phyloP scores from a whole-genome alignment of 345 rosid species.

The Kandelia obovata region DNA sequence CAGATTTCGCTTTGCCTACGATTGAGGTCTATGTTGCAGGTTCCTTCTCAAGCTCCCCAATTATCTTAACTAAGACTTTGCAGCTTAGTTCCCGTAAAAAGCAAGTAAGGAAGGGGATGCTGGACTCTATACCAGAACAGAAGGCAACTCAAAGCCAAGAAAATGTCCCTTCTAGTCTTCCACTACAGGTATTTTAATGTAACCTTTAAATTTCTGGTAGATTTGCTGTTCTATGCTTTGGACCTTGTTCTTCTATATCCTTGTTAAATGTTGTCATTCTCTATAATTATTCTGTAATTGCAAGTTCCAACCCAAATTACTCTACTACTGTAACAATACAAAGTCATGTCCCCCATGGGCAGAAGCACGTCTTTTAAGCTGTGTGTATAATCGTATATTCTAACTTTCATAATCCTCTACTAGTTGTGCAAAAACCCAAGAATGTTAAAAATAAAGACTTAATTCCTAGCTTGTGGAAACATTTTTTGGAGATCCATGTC shows the following conservation, averaged over 20 bases:
- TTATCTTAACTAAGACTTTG: slow-evolving; percentile 25
- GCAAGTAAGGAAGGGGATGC: slow-evolving; percentile 17
- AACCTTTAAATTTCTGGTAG: neutral
- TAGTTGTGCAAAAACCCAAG: no score
- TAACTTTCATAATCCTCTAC: no score
- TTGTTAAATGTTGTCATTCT: neutral
- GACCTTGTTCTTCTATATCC: no score
- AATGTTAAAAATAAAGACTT: no score
- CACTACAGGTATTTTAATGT: slow-evolving; percentile 17
- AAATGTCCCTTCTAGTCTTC: slow-evolving; percentile 12
- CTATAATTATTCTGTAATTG: neutral
- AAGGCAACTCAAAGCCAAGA: slow-evolving; percentile 14
- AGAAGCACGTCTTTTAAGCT: no score
- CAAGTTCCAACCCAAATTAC: neutral
- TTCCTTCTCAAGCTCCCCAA: slow-evolving; percentile 24
- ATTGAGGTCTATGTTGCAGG: slow-evolving; percentile 33
- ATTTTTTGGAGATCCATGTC: no score
- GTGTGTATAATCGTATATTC: no score
- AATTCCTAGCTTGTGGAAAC: no score
- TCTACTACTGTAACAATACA: neutral
- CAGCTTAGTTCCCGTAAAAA: slow-evolving; percentile 12
- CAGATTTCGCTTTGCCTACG: slow-evolving; percentile 13
- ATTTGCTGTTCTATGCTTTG: neutral
- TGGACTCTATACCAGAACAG: slow-evolving; percentile 23
- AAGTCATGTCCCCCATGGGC: neutral